phyloP scores from a whole-genome alignment of 2,329 filamentous ascomycete genomes.

The Penicillium crustosum region DNA sequence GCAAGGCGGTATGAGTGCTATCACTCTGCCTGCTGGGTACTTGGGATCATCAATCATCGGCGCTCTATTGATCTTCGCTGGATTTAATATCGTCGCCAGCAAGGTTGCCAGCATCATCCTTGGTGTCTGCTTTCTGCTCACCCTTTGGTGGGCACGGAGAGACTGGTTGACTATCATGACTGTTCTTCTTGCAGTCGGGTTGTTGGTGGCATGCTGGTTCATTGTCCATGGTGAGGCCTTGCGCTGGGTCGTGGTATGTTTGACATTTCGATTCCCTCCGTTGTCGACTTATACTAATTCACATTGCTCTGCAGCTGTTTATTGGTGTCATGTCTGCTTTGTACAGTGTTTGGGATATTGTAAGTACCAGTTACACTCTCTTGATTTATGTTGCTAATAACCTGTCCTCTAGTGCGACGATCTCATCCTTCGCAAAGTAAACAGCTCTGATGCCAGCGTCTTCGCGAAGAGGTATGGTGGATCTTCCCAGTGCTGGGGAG shows the following conservation, averaged over 20 bases:
- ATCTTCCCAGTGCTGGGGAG: slow-evolving; percentile 76
- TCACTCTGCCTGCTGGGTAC: slow-evolving; percentile 77
- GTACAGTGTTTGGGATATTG: slow-evolving; percentile 81
- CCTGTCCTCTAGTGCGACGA: slow-evolving; percentile 63
- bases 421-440: slow-evolving; percentile 75
- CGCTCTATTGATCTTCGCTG: slow-evolving; percentile 73
- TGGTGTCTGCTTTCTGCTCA: slow-evolving; percentile 73
- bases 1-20: slow-evolving; percentile 66
- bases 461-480: slow-evolving; percentile 77
- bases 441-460: slow-evolving; percentile 74
- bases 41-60: slow-evolving; percentile 75
- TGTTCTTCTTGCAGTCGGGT: slow-evolving; percentile 66
- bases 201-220: slow-evolving; percentile 76
- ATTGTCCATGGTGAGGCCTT: slow-evolving; percentile 73
- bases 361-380: slow-evolving; percentile 33
- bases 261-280: not conserved
- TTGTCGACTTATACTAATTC: slow-evolving; percentile 3
- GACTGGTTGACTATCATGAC: slow-evolving; percentile 77
- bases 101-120: slow-evolving; percentile 75
- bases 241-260: slow-evolving; percentile 65
- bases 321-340: slow-evolving; percentile 80
- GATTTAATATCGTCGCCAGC: slow-evolving; percentile 77
- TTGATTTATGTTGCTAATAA: not conserved
- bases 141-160: slow-evolving; percentile 75
- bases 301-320: slow-evolving; percentile 56